Conservation (phyloP, 768 basidiomycete genomes). For the Suillus brevipes region DNA sequence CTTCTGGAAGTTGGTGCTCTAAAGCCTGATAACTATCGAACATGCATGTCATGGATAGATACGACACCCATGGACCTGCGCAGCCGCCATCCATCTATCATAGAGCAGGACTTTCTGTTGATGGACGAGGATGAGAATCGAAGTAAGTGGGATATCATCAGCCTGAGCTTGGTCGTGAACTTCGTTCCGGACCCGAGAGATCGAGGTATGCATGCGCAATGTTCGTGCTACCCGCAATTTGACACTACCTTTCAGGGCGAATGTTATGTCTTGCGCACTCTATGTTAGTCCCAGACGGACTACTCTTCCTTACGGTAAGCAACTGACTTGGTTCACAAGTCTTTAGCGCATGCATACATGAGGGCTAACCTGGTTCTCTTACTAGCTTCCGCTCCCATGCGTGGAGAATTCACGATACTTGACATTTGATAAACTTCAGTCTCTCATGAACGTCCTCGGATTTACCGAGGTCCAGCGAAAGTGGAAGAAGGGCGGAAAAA, state of each 20-base stretch:
- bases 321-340: background rate
- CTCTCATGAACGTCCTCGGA: conserved; percentile 62
- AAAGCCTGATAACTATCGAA: conserved; percentile 75
- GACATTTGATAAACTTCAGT: conserved; percentile 54
- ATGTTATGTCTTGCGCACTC: conserved; percentile 67
- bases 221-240: conserved; percentile 4
- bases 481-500: conserved; percentile 75
- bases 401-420: conserved; percentile 84
- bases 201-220: conserved; percentile 53
- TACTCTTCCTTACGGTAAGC: conserved; percentile 73
- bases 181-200: conserved; percentile 77
- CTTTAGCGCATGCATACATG: background rate
- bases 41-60: conserved; percentile 69
- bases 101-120: conserved; percentile 83
- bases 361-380: conserved; percentile 12
- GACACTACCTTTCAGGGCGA: conserved; percentile 45
- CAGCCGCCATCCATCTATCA: conserved; percentile 77
- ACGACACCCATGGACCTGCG: conserved; percentile 79
- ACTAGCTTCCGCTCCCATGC: conserved; percentile 82
- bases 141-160: conserved; percentile 74
- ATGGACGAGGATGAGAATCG: conserved; percentile 52
- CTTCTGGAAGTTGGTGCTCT: conserved; percentile 89
- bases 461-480: conserved; percentile 59
- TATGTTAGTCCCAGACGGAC: conserved; percentile 54
- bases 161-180: conserved; percentile 87